phyloP scores from a whole-genome alignment of 495 filamentous ascomycete species.

The Penicillium psychrofluorescens region DNA sequence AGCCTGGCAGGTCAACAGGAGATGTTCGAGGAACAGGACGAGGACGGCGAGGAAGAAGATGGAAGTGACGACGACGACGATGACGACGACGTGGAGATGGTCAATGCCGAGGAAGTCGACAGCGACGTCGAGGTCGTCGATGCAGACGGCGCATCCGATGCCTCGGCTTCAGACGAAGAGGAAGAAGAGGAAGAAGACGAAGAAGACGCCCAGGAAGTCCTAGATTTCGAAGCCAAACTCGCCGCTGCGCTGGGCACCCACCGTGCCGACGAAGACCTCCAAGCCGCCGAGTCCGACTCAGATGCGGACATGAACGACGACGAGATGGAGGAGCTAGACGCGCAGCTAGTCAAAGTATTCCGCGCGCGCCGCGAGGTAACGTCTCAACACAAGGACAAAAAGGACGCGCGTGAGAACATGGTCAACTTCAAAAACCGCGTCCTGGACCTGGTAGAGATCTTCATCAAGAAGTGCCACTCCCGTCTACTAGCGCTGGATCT shows the following conservation, averaged over 20 bases:
- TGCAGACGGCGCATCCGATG: conserved; percentile 19
- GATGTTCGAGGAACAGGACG: conserved; percentile 72
- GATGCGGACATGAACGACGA: conserved; percentile 87
- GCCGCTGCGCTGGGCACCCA: conserved; percentile 64
- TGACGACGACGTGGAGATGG: conserved; percentile 32
- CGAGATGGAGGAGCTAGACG: conserved; percentile 88
- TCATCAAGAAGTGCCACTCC: conserved; percentile 68
- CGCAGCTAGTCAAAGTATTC: conserved; percentile 76
- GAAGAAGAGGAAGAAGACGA: conserved; percentile 30
- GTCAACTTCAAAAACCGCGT: conserved; percentile 93
- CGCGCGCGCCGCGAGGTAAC: conserved; percentile 54
- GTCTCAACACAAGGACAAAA: conserved; percentile 70
- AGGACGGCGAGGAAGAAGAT: conserved; percentile 44
- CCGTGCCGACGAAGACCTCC: conserved; percentile 46
- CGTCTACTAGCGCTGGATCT: conserved; percentile 59
- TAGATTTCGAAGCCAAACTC: conserved; percentile 70
- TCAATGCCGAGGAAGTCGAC: conserved; percentile 28
- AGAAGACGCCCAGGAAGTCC: conserved; percentile 45
- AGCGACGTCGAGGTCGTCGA: conserved; percentile 28
- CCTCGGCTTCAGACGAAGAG: conserved; percentile 35
- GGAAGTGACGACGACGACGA: conserved; percentile 36
- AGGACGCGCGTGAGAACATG: conserved; percentile 81
- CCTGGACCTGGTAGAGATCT: conserved; percentile 80
- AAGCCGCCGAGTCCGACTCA: conserved; percentile 49
- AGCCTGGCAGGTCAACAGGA: conserved; percentile 74